A percentile compares a stretch with the other conserved stretches of the same genome.
Conservation (phyloP, 768 basidiomycete genomes). For the Podaxis sp. region DNA sequence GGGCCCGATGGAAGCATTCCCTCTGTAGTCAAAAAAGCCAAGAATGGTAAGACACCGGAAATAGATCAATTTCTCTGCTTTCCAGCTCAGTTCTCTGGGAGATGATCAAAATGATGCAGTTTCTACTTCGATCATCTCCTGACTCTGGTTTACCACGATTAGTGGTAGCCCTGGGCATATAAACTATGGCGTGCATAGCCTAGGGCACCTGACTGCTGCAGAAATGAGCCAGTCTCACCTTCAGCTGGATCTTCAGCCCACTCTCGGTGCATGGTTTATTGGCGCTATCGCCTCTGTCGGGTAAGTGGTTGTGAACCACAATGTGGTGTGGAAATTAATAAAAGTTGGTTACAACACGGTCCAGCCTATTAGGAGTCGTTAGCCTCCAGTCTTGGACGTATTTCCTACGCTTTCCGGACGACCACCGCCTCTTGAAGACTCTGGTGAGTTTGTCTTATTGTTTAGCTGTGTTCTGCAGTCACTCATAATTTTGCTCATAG, state of each 20-base stretch:
- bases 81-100: neutral
- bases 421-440: neutral
- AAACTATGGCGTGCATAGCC: neutral
- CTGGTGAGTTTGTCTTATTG: neutral
- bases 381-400: slow-evolving; percentile 8
- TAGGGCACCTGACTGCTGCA: neutral
- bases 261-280: slow-evolving; percentile 7
- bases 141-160: neutral
- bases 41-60: neutral
- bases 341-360: neutral
- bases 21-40: neutral
- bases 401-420: slow-evolving; percentile 4
- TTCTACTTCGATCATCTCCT: neutral
- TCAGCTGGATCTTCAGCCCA: slow-evolving; percentile 5
- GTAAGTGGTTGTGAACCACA: neutral
- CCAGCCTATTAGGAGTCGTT: slow-evolving; percentile 3
- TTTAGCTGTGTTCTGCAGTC: neutral
- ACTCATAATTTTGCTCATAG: neutral
- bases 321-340: neutral
- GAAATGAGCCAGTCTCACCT: neutral
- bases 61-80: neutral
- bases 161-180: neutral
- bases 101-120: neutral
- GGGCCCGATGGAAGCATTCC: neutral
- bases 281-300: slow-evolving; percentile 6